Evolutionary conservation across 2,329 filamentous ascomycete species (phyloP), one percentile per base, ranked within the genome.

Genomic region (Metarhizium guizhouense): DNA sequence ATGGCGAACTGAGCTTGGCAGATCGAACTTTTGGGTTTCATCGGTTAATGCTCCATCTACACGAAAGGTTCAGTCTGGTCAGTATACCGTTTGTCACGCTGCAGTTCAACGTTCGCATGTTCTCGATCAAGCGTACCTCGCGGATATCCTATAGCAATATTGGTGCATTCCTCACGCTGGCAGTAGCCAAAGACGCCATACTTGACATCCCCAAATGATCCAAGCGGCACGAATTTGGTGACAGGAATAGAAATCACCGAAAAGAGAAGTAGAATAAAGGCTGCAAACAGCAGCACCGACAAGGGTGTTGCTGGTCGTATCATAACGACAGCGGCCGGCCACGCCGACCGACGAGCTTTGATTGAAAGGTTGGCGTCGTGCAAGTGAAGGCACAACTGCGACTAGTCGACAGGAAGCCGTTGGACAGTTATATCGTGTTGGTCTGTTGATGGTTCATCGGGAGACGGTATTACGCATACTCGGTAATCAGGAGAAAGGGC

Each of bases 161-260:
- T 75, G 65, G 82, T 88, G 72, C 94, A 97, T 57, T 72, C 66
- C 58, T 76, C 70, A 43, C 73, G 76, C 61, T 83, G 78, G 72
- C 94, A 99, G 65, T 84, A 95, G 30, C 94, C 94, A 75, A 97
- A 93, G 51, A 97, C 92, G 51, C 94, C 94, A 76, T 95, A 96
- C 62, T 85, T 85, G 63, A 89, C 83, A 64, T 86, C 85, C 47
- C 85, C 74, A 67, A 85, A 93, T 53, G 83, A 85, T 42, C 88
- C 92, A 47, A 99, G 78, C 10, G 91, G 90, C 50, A 99, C 95
- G 30, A 79, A 81, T 67, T 87, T 85, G 68, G 97, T 87, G 62
- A 99, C 84, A 18, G 94, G 94, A 0, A 90, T 92, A 1, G 93
- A 96, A n/a, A 99, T 75, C 43, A 92, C 89, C 50, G 91, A 89